phyloP scores from a whole-genome alignment of 1,139 yeast genomes.

The Debaryomyces psychrophilus region DNA sequence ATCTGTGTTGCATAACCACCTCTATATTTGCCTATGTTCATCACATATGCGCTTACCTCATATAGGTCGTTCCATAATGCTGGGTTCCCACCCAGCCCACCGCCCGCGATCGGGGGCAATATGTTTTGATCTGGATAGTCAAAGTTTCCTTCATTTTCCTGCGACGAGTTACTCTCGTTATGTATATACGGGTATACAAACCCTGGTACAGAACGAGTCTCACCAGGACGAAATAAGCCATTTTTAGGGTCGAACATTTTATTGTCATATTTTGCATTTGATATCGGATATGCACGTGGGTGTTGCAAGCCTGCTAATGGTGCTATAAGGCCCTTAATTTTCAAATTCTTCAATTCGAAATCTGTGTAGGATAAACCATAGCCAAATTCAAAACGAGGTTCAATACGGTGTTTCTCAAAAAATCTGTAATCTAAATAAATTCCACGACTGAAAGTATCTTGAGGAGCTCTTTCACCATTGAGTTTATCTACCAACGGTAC shows the following conservation, averaged over 20 bases:
- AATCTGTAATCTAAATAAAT: constrained; percentile 57
- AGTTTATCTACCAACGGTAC: constrained; percentile 50
- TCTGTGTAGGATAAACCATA: constrained; percentile 60
- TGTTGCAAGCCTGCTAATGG: constrained; percentile 54
- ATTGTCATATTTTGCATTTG: constrained; percentile 43
- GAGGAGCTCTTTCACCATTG: constrained; percentile 44
- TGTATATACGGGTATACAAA: constrained; percentile 54
- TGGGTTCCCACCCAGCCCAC: constrained; percentile 57
- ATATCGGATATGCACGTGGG: constrained; percentile 52
- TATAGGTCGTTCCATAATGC: constrained; percentile 51
- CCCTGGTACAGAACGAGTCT: constrained; percentile 55
- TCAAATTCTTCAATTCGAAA: constrained; percentile 43
- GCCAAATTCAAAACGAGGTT: constrained; percentile 65
- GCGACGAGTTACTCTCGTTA: constrained; percentile 46
- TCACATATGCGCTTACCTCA: constrained; percentile 49
- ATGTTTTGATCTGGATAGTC: constrained; percentile 50
- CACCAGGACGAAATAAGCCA: constrained; percentile 59
- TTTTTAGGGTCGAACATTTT: constrained; percentile 60
- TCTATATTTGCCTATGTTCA: constrained; percentile 51
- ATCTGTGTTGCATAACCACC: constrained; percentile 62
- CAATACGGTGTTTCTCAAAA: constrained; percentile 58
- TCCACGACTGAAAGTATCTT: constrained; percentile 53
- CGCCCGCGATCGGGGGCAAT: constrained; percentile 54
- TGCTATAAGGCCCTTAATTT: constrained; percentile 43
- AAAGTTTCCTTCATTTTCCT: constrained; percentile 43